A percentile compares a stretch with the other conserved stretches of the same genome.
These are phyloP conservation scores for Balakata baccata DNA, from an alignment of 345 rosid genomes.

Conservation along the genomic window DNA sequence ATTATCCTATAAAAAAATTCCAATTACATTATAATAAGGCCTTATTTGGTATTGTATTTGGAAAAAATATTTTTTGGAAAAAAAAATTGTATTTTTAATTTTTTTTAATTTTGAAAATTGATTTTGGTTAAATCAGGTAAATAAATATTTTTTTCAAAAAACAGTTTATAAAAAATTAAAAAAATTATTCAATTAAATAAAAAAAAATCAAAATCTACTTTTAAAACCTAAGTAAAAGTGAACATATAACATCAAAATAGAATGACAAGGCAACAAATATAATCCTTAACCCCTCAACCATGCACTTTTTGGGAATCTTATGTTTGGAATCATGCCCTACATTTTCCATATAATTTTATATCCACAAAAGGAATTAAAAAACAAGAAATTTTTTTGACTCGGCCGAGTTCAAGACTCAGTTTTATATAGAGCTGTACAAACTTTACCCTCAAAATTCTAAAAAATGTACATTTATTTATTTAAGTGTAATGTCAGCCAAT, in stretches of 20 bases:
- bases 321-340: constrained; percentile 8
- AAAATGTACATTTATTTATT: constrained; percentile 1
- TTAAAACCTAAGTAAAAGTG: too few relatives aligned
- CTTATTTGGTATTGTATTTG: too few relatives aligned
- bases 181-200: background rate
- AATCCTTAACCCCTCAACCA: background rate
- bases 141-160: too few relatives aligned
- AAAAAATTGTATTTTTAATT: too few relatives aligned
- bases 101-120: too few relatives aligned
- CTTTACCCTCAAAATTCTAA: too few relatives aligned
- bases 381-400: background rate
- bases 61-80: too few relatives aligned
- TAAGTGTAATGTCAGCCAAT: constrained; percentile 27
- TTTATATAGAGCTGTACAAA: background rate
- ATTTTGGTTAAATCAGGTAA: too few relatives aligned
- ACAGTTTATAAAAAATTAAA: too few relatives aligned
- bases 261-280: constrained; percentile 10
- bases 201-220: too few relatives aligned
- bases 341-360: background rate
- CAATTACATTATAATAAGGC: too few relatives aligned
- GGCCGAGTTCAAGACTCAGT: background rate
- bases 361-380: background rate
- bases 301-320: constrained; percentile 16
- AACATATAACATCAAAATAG: constrained; percentile 9
- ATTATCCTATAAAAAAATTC: too few relatives aligned